phyloP scores from a whole-genome alignment of 2,329 filamentous ascomycete species.

The Ophiostoma sp. region DNA sequence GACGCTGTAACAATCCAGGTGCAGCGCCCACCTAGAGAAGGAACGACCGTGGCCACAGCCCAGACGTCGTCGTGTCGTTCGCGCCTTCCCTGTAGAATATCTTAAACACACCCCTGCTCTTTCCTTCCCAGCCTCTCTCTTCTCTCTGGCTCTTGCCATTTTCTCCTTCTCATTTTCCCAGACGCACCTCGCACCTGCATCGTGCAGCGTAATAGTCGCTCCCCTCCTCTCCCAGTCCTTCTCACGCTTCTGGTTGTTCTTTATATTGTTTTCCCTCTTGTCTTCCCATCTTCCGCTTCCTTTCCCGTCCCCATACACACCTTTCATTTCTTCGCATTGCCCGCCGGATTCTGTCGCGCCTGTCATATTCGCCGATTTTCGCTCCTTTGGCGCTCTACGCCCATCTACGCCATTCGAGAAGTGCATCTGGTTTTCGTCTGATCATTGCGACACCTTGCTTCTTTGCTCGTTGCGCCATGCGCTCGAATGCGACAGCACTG shows the following conservation, averaged over 20 bases:
- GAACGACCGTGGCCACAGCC: constrained; percentile 10
- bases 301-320: neutral
- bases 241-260: neutral
- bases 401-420: no score
- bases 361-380: neutral
- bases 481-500: constrained; percentile 22
- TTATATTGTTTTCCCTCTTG: neutral
- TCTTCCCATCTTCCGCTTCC: neutral
- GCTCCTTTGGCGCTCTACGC: neutral
- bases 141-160: constrained; percentile 14
- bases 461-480: constrained; percentile 21
- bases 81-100: constrained; percentile 12
- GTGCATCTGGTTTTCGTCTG: constrained; percentile 8
- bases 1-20: neutral
- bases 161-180: neutral
- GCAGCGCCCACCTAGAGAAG: neutral
- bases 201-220: constrained; percentile 16
- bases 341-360: neutral
- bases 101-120: constrained; percentile 13
- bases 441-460: neutral
- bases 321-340: neutral
- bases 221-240: constrained; percentile 8
- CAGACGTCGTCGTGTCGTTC: constrained; percentile 7
- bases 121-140: constrained; percentile 21
- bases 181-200: constrained; percentile 13